Base-by-base conservation (phyloP, 768 basidiomycete species). In the Mycena vitilis region DNA sequence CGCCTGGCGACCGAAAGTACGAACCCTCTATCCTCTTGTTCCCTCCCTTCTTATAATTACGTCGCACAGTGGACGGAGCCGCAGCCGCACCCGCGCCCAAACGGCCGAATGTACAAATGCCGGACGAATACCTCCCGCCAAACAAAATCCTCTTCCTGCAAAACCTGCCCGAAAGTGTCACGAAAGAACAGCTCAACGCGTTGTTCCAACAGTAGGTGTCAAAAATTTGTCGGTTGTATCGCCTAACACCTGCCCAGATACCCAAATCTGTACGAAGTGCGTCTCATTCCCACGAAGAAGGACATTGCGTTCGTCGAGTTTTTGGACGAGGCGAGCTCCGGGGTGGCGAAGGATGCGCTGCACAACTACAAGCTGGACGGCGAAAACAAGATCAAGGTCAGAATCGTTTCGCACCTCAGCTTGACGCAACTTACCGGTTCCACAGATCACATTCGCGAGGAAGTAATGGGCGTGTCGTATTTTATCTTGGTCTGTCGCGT, bases 251-350 rank as follows among this genome's bases (percentile, higher is more conserved):
- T 42, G 52, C 55, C 6, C 55, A 66, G 96, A 81, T 96, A 98
- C 81, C 94, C 96, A 65, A 97, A 96, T 76, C 80, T 99, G 64
- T 79, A 97, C 89, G 96, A 99, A 86, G 96, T 99, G 12, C 96
- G 98, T 85, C 95, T 96, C 75, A 97, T 99, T 77, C 95, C 97
- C 48, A 96, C 95, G 53, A 96, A 98, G 81, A 91, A 91, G 77
- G 96, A 97, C 78, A 99, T 99, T 71, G 98, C 97, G 0, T 99
- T 99, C 86, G 96, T 99, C 81, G 98, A 99, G 78, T 99, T 92
- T 73, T 75, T 91, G 78, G 98, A 99, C 90, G 98, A 99, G 79
- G 88, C 85, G 47, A 94, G 93, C 70, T 93, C 97, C 18, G 92
- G 90, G 23, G 89, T 92, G 58, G 98, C 98, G 48, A 96, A 97